Evolutionary conservation across 768 basidiomycete species (phyloP).

Genomic region (Boletus sensibilis): DNA sequence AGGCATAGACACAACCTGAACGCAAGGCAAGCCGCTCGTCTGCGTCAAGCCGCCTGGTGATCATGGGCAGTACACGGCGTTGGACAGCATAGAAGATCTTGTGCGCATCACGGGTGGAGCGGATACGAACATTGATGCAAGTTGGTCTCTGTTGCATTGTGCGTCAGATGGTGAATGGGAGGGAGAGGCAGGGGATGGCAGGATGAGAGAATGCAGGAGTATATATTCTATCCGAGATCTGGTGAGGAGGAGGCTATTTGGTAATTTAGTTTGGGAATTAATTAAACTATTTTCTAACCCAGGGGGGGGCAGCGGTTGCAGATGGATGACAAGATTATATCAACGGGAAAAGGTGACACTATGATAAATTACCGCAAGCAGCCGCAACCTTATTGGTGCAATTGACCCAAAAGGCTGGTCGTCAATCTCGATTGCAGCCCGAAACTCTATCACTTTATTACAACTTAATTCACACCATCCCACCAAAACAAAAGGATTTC

Average conservation of each 20-base stretch:
- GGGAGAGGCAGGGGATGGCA: slow-evolving; percentile 9
- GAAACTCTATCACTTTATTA: slow-evolving; percentile 56
- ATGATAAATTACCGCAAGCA: slow-evolving; percentile 29
- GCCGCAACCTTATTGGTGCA: slow-evolving; percentile 38
- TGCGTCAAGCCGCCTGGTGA: slow-evolving; percentile 73
- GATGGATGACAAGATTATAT: slow-evolving; percentile 24
- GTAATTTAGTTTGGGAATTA: slow-evolving; percentile 37
- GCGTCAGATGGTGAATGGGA: slow-evolving; percentile 11
- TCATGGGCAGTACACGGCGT: slow-evolving; percentile 62
- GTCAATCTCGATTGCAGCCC: slow-evolving; percentile 43
- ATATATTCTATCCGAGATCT: slow-evolving; percentile 37
- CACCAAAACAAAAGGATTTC: slow-evolving; percentile 4
- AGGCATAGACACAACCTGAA: slow-evolving; percentile 48
- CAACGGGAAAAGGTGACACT: slow-evolving; percentile 22
- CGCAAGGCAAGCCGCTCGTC: slow-evolving; percentile 64
- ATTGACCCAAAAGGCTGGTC: slow-evolving; percentile 40
- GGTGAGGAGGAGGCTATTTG: slow-evolving; percentile 27
- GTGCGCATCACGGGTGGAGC: slow-evolving; percentile 75
- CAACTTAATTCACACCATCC: slow-evolving; percentile 41
- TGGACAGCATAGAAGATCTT: slow-evolving; percentile 76
- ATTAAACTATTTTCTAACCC: slow-evolving; percentile 36
- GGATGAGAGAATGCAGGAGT: slow-evolving; percentile 23
- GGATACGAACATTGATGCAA: slow-evolving; percentile 68
- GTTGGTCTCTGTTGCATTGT: slow-evolving; percentile 67
- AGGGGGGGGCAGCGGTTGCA: slow-evolving; percentile 17